These are phyloP conservation scores for Diaporthe humulicola DNA, from an alignment of 2,329 filamentous ascomycete genomes.

Conservation along the genomic window DNA sequence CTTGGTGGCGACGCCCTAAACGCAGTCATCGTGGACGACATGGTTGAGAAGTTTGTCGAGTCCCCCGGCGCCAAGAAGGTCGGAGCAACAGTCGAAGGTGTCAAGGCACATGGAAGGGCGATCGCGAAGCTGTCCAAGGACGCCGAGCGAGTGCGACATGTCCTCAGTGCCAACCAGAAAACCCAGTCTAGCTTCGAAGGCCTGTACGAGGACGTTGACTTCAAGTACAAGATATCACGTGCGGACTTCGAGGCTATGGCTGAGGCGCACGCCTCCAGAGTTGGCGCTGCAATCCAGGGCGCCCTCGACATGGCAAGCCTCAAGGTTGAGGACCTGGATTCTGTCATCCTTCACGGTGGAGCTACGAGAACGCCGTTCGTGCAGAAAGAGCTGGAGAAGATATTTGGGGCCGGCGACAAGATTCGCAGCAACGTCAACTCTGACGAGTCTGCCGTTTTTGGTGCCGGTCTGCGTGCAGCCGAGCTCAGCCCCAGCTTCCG, in stretches of 20 bases:
- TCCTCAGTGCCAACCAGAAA: constrained; percentile 93
- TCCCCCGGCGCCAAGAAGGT: constrained; percentile 76
- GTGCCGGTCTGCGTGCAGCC: constrained; percentile 93
- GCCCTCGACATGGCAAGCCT: constrained; percentile 82
- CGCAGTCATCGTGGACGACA: constrained; percentile 88
- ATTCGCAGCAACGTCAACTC: constrained; percentile 95
- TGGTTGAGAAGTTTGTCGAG: constrained; percentile 83
- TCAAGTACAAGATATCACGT: constrained; percentile 89
- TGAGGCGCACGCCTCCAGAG: constrained; percentile 74
- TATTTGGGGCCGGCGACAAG: constrained; percentile 80
- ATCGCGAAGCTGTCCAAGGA: constrained; percentile 95
- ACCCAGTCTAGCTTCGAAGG: constrained; percentile 87
- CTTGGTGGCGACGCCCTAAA: constrained; percentile 94
- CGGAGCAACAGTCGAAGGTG: constrained; percentile 70
- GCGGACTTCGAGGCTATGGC: constrained; percentile 85
- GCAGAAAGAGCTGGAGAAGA: constrained; percentile 85
- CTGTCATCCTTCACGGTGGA: constrained; percentile 93
- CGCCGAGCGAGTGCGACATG: constrained; percentile 86
- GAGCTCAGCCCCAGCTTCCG: constrained; percentile 94
- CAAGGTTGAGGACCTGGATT: constrained; percentile 82
- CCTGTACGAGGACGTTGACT: constrained; percentile 91
- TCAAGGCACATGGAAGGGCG: constrained; percentile 84
- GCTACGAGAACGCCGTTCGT: constrained; percentile 93
- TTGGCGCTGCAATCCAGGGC: constrained; percentile 77
- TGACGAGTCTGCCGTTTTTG: constrained; percentile 96